phyloP scores from a whole-genome alignment of 768 basidiomycete genomes.

The Agaricus blazei region DNA sequence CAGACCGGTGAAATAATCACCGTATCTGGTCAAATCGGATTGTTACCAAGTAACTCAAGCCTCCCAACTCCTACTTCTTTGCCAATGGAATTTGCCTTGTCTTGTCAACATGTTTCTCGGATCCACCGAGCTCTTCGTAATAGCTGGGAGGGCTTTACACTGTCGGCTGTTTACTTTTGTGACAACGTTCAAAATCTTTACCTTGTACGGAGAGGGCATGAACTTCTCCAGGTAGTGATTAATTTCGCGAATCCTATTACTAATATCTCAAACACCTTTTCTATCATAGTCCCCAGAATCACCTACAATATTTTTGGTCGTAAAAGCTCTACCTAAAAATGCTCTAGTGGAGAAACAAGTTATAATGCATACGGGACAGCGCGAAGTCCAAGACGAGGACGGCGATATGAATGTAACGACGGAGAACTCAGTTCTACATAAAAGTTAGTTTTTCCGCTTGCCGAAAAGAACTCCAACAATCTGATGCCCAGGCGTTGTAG shows the following conservation, averaged over 20 bases:
- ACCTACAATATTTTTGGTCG: slow-evolving; percentile 53
- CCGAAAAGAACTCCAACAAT: too few species aligned
- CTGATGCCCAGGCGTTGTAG: not conserved
- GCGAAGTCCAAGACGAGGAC: slow-evolving; percentile 39
- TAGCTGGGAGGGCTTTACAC: slow-evolving; percentile 58
- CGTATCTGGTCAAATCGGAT: slow-evolving; percentile 92
- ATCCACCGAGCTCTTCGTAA: slow-evolving; percentile 58
- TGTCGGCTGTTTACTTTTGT: slow-evolving; percentile 75
- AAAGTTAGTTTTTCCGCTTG: not conserved
- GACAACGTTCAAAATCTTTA: slow-evolving; percentile 30
- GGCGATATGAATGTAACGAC: slow-evolving; percentile 30
- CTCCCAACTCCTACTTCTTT: slow-evolving; percentile 60
- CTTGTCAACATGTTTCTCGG: slow-evolving; percentile 74
- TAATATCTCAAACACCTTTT: not conserved
- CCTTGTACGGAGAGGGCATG: slow-evolving; percentile 36
- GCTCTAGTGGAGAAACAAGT: slow-evolving; percentile 78
- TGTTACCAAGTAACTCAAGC: slow-evolving; percentile 69
- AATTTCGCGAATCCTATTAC: not conserved
- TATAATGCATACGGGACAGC: slow-evolving; percentile 62
- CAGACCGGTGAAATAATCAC: slow-evolving; percentile 77
- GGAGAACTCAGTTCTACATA: not conserved
- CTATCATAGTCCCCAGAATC: slow-evolving; percentile 10
- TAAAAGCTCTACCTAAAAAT: slow-evolving; percentile 64
- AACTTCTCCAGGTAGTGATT: slow-evolving; percentile 16
- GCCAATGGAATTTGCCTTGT: slow-evolving; percentile 63